Percentiles rank a stretch among this genome's conserved stretches.
Evolutionary conservation across 192 early-diverging fungal species (phyloP).

Genomic region (Rhizophagus sp.): DNA sequence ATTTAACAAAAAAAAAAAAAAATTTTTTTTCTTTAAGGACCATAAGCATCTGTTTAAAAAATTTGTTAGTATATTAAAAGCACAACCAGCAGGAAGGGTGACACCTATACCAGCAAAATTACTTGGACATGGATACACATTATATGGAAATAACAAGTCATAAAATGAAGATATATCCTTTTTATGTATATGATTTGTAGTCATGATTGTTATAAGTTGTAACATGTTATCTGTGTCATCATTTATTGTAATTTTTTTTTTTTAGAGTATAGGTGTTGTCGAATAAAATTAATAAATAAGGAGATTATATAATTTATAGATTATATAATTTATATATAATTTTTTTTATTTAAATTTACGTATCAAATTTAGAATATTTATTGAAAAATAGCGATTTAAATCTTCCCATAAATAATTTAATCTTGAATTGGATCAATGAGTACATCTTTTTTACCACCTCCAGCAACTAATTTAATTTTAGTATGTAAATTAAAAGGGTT

Average conservation of each 20-base stretch:
- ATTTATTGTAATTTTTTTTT: not conserved
- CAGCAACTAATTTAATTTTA: slow-evolving; percentile 56
- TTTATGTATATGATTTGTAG: not conserved
- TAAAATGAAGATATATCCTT: not conserved
- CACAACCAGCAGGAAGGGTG: slow-evolving; percentile 39
- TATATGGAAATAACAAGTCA: slow-evolving; percentile 22
- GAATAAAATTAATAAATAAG: too few species aligned
- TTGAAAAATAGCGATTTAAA: too few species aligned
- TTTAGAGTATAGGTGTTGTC: not conserved
- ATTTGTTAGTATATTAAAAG: slow-evolving; percentile 47
- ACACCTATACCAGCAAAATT: slow-evolving; percentile 53
- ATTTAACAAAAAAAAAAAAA: not conserved
- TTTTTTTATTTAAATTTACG: too few species aligned
- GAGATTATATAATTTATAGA: too few species aligned
- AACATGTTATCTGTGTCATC: not conserved
- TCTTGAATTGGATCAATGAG: slow-evolving; percentile 27
- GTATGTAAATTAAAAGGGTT: slow-evolving; percentile 65
- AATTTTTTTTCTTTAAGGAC: slow-evolving; percentile 33
- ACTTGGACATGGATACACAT: slow-evolving; percentile 25
- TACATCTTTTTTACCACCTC: slow-evolving; percentile 48
- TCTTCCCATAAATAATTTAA: not conserved
- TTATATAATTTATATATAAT: too few species aligned
- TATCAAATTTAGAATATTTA: too few species aligned
- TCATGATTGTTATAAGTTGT: not conserved
- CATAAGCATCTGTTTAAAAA: slow-evolving; percentile 44